Conservation (phyloP, 129 eudicot species). For the Artemisia tridentata region DNA sequence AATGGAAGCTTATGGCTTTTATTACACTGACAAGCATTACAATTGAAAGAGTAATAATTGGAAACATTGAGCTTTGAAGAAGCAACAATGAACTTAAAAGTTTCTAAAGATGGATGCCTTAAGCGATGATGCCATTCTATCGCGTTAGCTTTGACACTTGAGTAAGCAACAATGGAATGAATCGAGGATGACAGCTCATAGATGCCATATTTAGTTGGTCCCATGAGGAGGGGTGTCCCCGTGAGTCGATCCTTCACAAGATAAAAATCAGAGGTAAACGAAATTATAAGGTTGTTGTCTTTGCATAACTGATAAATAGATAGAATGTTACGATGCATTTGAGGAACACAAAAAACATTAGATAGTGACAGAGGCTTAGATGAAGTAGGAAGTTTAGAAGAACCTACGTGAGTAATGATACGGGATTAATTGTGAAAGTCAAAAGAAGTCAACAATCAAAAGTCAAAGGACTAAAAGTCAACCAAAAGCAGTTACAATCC, state of each 20-base stretch:
- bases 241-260: slow-evolving; percentile 16
- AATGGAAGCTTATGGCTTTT: slow-evolving; percentile 13
- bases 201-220: not conserved
- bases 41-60: not conserved
- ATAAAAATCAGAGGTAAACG: not conserved
- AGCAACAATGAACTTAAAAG: not conserved
- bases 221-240: not conserved
- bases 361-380: not conserved
- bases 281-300: not conserved
- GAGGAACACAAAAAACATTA: not conserved
- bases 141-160: not conserved
- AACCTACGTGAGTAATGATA: not conserved
- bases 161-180: not conserved
- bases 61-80: not conserved
- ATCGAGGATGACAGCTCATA: slow-evolving; percentile 2
- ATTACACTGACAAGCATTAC: not conserved
- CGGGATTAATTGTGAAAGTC: too few species aligned
- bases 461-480: too few species aligned
- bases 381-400: not conserved
- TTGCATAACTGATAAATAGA: not conserved
- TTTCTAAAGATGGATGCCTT: slow-evolving; percentile 4
- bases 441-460: too few species aligned
- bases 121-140: slow-evolving; percentile 1
- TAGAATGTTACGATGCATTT: not conserved
- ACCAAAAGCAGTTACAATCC: not conserved